These are phyloP conservation scores for Chionographis japonica DNA, from an alignment of 106 monocot genomes.

Conservation along the genomic window DNA sequence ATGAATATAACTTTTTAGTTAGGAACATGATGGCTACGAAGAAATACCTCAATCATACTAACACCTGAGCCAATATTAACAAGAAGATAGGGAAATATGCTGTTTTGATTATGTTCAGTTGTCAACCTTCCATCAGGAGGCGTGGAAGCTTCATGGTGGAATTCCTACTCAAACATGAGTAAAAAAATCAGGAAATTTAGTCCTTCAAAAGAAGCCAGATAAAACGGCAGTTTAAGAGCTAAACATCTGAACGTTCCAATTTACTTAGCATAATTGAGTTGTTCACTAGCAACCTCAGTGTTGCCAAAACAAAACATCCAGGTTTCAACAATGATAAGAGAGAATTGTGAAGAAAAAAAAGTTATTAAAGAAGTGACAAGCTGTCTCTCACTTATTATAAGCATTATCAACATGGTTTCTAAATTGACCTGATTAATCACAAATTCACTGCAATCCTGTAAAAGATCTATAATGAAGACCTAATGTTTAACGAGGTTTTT, in stretches of 20 bases:
- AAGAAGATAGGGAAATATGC: constrained; percentile 73
- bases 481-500: no score
- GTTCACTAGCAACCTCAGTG: neutral
- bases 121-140: constrained; percentile 31
- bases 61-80: constrained; percentile 85
- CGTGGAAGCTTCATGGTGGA: constrained; percentile 14
- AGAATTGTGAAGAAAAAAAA: no score
- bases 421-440: no score
- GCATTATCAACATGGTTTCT: no score
- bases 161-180: constrained; percentile 26
- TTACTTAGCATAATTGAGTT: neutral
- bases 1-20: neutral
- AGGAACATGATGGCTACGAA: neutral
- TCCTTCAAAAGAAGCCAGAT: no score
- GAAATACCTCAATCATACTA: constrained; percentile 70
- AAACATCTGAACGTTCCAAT: no score
- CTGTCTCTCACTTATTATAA: no score
- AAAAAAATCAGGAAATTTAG: neutral
- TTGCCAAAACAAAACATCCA: neutral
- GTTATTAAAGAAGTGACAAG: no score
- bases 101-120: constrained; percentile 32
- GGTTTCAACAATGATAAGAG: no score
- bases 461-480: no score
- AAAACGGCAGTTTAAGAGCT: no score
- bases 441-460: no score